Percentiles rank a stretch among this genome's conserved stretches.
phyloP scores from a whole-genome alignment of 805 yeast genomes.

The Tetrapisispora nanseiensis region DNA sequence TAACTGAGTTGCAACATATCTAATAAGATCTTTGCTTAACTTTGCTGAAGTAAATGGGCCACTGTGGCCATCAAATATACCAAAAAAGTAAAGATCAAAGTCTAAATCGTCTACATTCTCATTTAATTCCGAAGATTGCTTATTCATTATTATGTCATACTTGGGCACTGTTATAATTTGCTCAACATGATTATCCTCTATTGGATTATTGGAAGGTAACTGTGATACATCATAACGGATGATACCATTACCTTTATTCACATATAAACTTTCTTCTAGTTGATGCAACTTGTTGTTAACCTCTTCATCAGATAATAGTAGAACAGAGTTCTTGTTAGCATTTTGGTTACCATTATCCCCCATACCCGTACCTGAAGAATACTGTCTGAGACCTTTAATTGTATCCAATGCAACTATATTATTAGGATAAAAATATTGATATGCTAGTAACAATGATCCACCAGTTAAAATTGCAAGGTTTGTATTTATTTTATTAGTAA shows the following conservation, averaged over 20 bases:
- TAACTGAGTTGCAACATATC: conserved; percentile 66
- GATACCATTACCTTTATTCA: conserved; percentile 82
- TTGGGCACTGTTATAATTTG: conserved; percentile 57
- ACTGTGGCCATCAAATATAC: conserved; percentile 93
- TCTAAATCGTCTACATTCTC: conserved; percentile 29
- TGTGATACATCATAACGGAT: conserved; percentile 82
- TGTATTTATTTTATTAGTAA: background rate
- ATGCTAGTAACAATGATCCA: conserved; percentile 13
- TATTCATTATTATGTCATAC: conserved; percentile 26
- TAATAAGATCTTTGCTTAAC: conserved; percentile 68
- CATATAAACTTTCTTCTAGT: conserved; percentile 68
- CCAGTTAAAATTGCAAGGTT: conserved; percentile 3
- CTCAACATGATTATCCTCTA: conserved; percentile 89
- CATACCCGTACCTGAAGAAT: conserved; percentile 5
- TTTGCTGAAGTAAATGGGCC: conserved; percentile 92
- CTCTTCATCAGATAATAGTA: conserved; percentile 55
- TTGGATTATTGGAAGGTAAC: conserved; percentile 83
- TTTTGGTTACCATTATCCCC: background rate
- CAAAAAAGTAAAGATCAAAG: conserved; percentile 73
- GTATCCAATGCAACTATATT: conserved; percentile 19
- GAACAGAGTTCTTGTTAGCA: conserved; percentile 24
- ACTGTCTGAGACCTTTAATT: conserved; percentile 20
- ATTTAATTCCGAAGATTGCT: conserved; percentile 17
- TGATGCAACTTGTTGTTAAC: conserved; percentile 60
- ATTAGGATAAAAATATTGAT: conserved; percentile 11